Conservation (phyloP, 2,329 filamentous ascomycete species). For the Bipolaris bicolor region DNA sequence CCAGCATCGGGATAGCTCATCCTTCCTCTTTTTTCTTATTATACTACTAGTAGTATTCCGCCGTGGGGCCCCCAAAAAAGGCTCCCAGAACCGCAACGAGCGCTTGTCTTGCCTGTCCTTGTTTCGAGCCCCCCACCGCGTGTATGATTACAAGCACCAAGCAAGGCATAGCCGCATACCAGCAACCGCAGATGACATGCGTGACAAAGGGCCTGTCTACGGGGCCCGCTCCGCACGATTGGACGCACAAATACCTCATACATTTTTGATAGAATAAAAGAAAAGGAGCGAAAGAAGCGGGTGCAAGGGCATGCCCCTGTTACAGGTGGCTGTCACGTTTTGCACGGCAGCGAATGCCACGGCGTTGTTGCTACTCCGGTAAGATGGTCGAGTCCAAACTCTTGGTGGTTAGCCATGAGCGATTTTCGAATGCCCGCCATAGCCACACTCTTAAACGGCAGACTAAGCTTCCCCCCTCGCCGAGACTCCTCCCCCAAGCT, state of each 20-base stretch:
- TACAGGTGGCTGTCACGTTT: conserved; percentile 12
- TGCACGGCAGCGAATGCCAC: conserved; percentile 11
- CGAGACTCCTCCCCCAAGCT: conserved; percentile 1
- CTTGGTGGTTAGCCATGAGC: conserved; percentile 35
- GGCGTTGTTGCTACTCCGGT: conserved; percentile 18
- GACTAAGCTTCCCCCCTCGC: conserved; percentile 8
- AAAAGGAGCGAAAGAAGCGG: conserved; percentile 6
- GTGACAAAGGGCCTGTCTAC: not conserved
- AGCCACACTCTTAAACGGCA: conserved; percentile 22
- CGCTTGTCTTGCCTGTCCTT: not conserved
- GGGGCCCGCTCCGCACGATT: conserved; percentile 21
- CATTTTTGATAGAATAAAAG: not conserved
- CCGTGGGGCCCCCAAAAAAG: not conserved
- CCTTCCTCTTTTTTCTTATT: too few species aligned
- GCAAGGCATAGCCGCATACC: not conserved
- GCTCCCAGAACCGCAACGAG: not conserved
- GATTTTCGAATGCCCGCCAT: conserved; percentile 28
- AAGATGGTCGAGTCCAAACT: conserved; percentile 22
- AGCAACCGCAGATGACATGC: not conserved
- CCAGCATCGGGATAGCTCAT: too few species aligned
- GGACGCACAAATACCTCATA: conserved; percentile 36
- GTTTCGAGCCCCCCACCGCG: not conserved
- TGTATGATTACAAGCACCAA: not conserved
- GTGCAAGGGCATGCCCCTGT: conserved; percentile 16
- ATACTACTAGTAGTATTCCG: too few species aligned